Conservation (phyloP, 257 asterid species). For the Eucommia ulmoides region DNA sequence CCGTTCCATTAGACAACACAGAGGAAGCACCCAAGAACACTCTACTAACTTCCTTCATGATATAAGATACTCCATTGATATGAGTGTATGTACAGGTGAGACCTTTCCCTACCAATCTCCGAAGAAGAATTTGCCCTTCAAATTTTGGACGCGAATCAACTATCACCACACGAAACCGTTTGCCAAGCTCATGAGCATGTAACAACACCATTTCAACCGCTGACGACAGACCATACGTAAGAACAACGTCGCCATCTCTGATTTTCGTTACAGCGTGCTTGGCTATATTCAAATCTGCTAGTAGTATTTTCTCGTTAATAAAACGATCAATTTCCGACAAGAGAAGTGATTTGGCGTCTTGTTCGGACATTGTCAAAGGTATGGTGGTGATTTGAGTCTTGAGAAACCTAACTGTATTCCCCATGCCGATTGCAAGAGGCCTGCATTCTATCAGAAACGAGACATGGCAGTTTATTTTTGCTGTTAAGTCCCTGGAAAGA, state of each 20-base stretch:
- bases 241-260: conserved; percentile 81
- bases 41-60: conserved; percentile 74
- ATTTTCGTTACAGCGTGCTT: conserved; percentile 76
- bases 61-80: conserved; percentile 71
- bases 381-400: conserved; percentile 55
- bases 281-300: conserved; percentile 78
- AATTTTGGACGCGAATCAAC: conserved; percentile 91
- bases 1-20: conserved; percentile 74
- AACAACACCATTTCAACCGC: conserved; percentile 65
- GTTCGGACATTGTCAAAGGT: conserved; percentile 53
- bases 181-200: conserved; percentile 88
- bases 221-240: conserved; percentile 70
- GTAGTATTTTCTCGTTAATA: conserved; percentile 56
- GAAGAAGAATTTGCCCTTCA: conserved; percentile 83
- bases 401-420: conserved; percentile 72
- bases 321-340: conserved; percentile 51
- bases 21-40: conserved; percentile 88
- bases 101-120: conserved; percentile 72
- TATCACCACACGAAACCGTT: conserved; percentile 58
- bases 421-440: conserved; percentile 92
- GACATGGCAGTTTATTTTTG: conserved; percentile 54
- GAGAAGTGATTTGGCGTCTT: conserved; percentile 64
- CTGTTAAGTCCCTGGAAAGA: conserved; percentile 65
- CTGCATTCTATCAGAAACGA: conserved; percentile 73
- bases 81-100: conserved; percentile 72